Percentiles rank a stretch among this genome's conserved stretches.
These are phyloP conservation scores for Phylloporus sp. DNA, from an alignment of 1,284 basidiomycete species.

Conservation along the genomic window DNA sequence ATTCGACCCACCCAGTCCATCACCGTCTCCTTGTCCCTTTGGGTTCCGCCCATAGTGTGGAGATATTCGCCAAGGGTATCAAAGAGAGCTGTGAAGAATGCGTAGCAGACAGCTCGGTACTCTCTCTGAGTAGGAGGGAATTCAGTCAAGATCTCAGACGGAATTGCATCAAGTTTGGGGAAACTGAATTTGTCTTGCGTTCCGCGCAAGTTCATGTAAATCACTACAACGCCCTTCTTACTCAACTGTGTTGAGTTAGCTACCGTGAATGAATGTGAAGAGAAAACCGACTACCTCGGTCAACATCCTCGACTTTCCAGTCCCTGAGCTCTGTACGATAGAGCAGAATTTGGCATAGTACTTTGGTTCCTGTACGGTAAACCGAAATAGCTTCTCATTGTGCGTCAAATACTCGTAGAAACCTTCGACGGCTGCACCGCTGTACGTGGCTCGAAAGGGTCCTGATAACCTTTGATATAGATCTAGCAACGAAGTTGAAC, in stretches of 20 bases:
- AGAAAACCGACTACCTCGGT: no score
- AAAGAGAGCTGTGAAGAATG: conserved; percentile 21
- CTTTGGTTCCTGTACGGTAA: no score
- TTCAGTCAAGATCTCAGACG: conserved; percentile 11
- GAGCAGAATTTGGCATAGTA: conserved; percentile 18
- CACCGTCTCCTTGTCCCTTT: not conserved
- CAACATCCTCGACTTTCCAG: no score
- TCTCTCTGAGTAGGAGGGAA: not conserved
- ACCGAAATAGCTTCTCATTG: conserved; percentile 16
- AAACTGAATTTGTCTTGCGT: conserved; percentile 3
- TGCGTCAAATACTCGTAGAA: conserved; percentile 22
- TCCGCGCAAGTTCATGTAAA: conserved; percentile 25
- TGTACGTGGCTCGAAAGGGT: conserved; percentile 10
- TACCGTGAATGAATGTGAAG: no score
- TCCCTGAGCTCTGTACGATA: no score
- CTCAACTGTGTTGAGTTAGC: no score
- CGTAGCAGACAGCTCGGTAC: not conserved
- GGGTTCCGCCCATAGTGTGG: not conserved
- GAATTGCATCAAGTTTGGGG: conserved; percentile 12
- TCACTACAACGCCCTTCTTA: conserved; percentile 14
- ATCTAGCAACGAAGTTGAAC: not conserved
- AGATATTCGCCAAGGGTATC: conserved; percentile 5
- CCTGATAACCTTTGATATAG: not conserved
- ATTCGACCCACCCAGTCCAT: not conserved
- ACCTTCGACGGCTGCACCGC: conserved; percentile 18